Conservation (phyloP, 495 filamentous ascomycete genomes). For the Penicillium samsonianum region DNA sequence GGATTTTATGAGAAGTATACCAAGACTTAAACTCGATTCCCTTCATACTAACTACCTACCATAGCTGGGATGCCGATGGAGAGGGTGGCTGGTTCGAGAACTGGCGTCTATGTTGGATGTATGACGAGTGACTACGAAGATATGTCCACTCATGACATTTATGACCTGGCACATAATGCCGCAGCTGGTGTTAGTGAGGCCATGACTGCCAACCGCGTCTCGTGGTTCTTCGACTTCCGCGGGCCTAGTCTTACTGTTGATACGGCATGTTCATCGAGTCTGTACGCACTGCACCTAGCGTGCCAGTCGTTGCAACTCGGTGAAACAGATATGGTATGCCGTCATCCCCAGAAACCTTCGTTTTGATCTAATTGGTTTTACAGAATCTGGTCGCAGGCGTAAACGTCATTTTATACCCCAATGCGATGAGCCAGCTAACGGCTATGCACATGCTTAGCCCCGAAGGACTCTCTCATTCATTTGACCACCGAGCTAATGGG, state of each 20-base stretch:
- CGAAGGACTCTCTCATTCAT: no score
- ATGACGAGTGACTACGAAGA: no score
- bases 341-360: constrained; percentile 67
- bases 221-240: constrained; percentile 77
- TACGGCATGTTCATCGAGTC: constrained; percentile 82
- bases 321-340: constrained; percentile 76
- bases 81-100: no score
- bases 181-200: no score
- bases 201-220: constrained; percentile 61
- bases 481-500: no score
- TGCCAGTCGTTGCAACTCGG: constrained; percentile 72
- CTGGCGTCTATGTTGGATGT: no score
- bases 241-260: constrained; percentile 80
- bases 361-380: constrained; percentile 75
- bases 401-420: constrained; percentile 71
- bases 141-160: no score
- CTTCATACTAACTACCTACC: no score
- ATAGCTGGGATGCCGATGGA: no score
- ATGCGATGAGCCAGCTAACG: constrained; percentile 56
- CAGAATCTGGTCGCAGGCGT: constrained; percentile 76
- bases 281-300: constrained; percentile 77
- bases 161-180: no score
- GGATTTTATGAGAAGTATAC: no score
- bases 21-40: no score
- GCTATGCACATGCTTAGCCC: constrained; percentile 22